Percentiles rank a stretch among this genome's conserved stretches.
Evolutionary conservation across 2,329 filamentous ascomycete genomes (phyloP).

Genomic region (Ilyonectria mors-panacis): DNA sequence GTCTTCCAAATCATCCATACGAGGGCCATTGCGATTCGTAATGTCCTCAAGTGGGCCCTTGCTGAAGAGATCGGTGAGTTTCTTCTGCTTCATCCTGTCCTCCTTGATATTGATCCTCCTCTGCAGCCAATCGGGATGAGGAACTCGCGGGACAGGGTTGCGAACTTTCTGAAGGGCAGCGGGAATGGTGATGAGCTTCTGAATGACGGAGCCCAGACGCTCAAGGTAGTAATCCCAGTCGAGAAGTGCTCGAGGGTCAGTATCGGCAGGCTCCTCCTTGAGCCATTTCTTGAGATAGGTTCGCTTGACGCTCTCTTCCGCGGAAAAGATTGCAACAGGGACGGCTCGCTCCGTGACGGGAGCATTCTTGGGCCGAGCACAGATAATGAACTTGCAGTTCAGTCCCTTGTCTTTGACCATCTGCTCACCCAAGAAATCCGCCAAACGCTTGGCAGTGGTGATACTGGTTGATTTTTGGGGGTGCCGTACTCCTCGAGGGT

Average conservation of each 20-base stretch:
- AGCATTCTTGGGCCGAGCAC: slow-evolving; percentile 85
- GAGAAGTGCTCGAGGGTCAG: slow-evolving; percentile 89
- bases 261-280: slow-evolving; percentile 90
- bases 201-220: slow-evolving; percentile 95
- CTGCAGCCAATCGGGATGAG: slow-evolving; percentile 97
- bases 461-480: slow-evolving; percentile 99
- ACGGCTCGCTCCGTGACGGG: slow-evolving; percentile 96
- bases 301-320: slow-evolving; percentile 88
- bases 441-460: slow-evolving; percentile 93
- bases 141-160: slow-evolving; percentile 93
- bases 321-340: slow-evolving; percentile 97
- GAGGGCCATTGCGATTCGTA: slow-evolving; percentile 72
- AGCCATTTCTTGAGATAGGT: slow-evolving; percentile 96
- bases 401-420: slow-evolving; percentile 99
- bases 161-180: slow-evolving; percentile 94
- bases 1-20: slow-evolving; percentile 83
- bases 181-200: slow-evolving; percentile 99
- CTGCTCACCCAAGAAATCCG: slow-evolving; percentile 96
- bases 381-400: slow-evolving; percentile 99
- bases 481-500: slow-evolving; percentile 94
- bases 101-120: slow-evolving; percentile 95
- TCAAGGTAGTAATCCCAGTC: slow-evolving; percentile 99
- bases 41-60: slow-evolving; percentile 81
- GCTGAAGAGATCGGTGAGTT: slow-evolving; percentile 88
- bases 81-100: slow-evolving; percentile 98